These are phyloP conservation scores for Polysphondylium violaceum DNA, from an alignment of 78 protist genomes.

Conservation along the genomic window DNA sequence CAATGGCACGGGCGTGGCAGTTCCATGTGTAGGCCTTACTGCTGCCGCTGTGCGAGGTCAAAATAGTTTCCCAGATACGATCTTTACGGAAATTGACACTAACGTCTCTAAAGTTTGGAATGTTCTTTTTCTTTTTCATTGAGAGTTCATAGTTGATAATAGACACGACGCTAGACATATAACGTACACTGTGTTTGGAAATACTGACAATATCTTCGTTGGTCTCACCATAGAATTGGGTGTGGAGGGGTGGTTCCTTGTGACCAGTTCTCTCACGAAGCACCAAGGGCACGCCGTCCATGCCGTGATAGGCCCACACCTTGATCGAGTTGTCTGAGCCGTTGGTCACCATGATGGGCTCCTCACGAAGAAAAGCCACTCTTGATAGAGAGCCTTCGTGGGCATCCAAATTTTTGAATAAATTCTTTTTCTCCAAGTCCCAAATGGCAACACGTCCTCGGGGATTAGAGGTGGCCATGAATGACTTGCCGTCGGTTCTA, in stretches of 20 bases:
- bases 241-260: conserved; percentile 57
- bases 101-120: not conserved
- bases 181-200: conserved; percentile 9
- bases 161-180: not conserved
- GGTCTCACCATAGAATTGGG: conserved; percentile 40
- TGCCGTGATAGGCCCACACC: conserved; percentile 77
- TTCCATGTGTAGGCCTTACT: conserved; percentile 6
- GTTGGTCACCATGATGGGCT: conserved; percentile 60
- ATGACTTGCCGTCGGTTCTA: conserved; percentile 79
- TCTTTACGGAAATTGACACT: not conserved
- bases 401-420: conserved; percentile 1
- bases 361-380: conserved; percentile 43
- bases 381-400: conserved; percentile 15
- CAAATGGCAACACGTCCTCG: conserved; percentile 68
- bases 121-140: not conserved
- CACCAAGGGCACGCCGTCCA: conserved; percentile 9
- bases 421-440: conserved; percentile 73
- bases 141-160: not conserved
- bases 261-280: conserved; percentile 84
- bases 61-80: conserved; percentile 47
- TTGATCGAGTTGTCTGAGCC: conserved; percentile 71
- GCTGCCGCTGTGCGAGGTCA: not conserved
- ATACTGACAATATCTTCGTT: conserved; percentile 1
- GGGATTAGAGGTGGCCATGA: conserved; percentile 43
- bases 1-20: not conserved